phyloP scores from a whole-genome alignment of 495 filamentous ascomycete species.

The Elaphomyces granulatus region DNA sequence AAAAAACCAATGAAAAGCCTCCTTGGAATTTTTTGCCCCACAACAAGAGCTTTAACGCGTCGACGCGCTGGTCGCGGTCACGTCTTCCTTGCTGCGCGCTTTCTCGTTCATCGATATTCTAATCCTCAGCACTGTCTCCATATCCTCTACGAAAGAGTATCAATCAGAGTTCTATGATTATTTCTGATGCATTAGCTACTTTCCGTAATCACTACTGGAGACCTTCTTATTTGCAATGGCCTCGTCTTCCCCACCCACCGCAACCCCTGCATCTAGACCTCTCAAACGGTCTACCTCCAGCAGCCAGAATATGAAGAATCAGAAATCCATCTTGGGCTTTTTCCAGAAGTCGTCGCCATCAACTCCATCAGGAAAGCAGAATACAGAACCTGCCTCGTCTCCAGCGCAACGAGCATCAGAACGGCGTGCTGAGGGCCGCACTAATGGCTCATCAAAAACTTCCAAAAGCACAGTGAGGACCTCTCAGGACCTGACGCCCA shows the following conservation, averaged over 20 bases:
- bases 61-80: no score
- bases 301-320: conserved; percentile 47
- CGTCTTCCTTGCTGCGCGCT: no score
- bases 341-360: conserved; percentile 54
- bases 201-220: no score
- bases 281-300: conserved; percentile 34
- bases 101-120: no score
- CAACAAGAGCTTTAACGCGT: no score
- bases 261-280: conserved; percentile 25
- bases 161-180: no score
- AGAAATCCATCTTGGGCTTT: conserved; percentile 74
- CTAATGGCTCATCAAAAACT: conserved; percentile 1
- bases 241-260: conserved; percentile 23
- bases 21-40: no score
- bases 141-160: no score
- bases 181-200: neutral
- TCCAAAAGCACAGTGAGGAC: conserved; percentile 3
- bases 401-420: conserved; percentile 30
- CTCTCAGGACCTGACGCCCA: conserved; percentile 47
- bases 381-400: conserved; percentile 24
- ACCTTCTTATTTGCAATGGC: no score
- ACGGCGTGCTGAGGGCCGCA: conserved; percentile 7
- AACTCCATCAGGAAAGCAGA: conserved; percentile 17
- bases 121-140: no score
- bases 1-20: no score